Evolutionary conservation across 2,329 filamentous ascomycete genomes (phyloP), one percentile per base, ranked within the genome.

Genomic region (Penicillium sclerotigenum): DNA sequence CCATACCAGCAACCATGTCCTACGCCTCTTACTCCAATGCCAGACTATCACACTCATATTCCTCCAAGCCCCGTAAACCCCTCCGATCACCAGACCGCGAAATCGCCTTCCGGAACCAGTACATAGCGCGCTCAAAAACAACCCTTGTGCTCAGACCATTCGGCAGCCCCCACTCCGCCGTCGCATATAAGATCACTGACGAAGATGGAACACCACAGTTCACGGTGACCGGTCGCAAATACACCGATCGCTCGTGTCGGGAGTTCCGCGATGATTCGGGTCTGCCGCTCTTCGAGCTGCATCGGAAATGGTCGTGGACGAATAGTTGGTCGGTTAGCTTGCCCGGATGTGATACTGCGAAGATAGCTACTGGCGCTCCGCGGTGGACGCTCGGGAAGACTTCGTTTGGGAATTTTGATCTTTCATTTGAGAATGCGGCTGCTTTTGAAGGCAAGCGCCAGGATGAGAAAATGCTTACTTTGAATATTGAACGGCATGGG

Each of bases 261-360:
- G 67, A 68, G 33, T 63, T 68, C 36, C 63, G 65, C 9, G 67
- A 68, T 52, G 47, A 52, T 2, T 64, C 65, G 8, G 67, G 65
- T 1, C 47, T 69, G 4, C 66, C 67, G 22, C 53, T 67, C 3
- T 69, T 68, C 28, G 66, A 69, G 28, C 58, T 69, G 1, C 63
- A 68, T 40, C 49, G 52, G 3, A 61, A 57, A 31, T 52, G 48
- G 18, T 51, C 52, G 1, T 46, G 58, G 11, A 49, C 45, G 6
- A 60, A 48, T 49, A 41, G 46, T n/a, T 63, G 61, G 59, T 56
- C 31, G 6, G 48, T 63, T 13, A 60, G 57, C 28, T 50, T 63
- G 29, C 59, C 61, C 1, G 59, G 59, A 5, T 46, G 52, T 47
- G 42, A 57, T 24, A 45, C 31, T 1, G 52, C 40, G 7, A 52